A percentile compares a stretch with the other conserved stretches of the same genome.
Evolutionary conservation across 495 filamentous ascomycete species (phyloP).

Genomic region (Neurospora tetrasperma): DNA sequence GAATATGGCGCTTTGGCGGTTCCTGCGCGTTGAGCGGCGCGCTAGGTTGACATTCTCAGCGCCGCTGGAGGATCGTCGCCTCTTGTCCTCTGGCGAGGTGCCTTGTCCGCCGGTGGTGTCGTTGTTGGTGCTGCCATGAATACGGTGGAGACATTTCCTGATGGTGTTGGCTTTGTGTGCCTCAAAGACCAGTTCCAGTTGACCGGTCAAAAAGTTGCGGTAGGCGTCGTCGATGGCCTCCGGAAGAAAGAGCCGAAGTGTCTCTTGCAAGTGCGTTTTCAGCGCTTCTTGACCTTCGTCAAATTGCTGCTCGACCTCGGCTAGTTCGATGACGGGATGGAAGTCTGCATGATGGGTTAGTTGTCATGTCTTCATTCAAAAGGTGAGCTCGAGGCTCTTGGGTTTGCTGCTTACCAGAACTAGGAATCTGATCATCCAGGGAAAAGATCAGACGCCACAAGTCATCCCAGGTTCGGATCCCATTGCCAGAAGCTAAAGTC

Average conservation of each 20-base stretch:
- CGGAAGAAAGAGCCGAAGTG: conserved; percentile 19
- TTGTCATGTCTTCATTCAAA: background rate
- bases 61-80: background rate
- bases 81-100: background rate
- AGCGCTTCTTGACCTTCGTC: conserved; percentile 14
- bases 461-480: conserved; percentile 12
- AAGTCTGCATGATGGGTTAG: conserved; percentile 13
- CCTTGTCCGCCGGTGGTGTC: background rate
- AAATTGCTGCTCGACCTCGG: conserved; percentile 19
- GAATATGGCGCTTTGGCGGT: conserved; percentile 2
- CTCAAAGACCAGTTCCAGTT: conserved; percentile 22
- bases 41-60: background rate
- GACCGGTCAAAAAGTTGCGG: conserved; percentile 17
- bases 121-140: background rate
- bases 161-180: conserved; percentile 18
- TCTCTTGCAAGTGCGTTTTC: conserved; percentile 16
- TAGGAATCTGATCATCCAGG: conserved; percentile 5
- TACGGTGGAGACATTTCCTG: conserved; percentile 8
- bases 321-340: conserved; percentile 19
- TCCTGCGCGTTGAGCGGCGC: conserved; percentile 1
- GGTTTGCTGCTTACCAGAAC: conserved; percentile 11
- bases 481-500: background rate
- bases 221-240: conserved; percentile 12
- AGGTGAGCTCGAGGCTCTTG: background rate
- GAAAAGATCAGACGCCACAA: conserved; percentile 19